Conservation (phyloP, 805 yeast genomes). For the Candida alai region DNA sequence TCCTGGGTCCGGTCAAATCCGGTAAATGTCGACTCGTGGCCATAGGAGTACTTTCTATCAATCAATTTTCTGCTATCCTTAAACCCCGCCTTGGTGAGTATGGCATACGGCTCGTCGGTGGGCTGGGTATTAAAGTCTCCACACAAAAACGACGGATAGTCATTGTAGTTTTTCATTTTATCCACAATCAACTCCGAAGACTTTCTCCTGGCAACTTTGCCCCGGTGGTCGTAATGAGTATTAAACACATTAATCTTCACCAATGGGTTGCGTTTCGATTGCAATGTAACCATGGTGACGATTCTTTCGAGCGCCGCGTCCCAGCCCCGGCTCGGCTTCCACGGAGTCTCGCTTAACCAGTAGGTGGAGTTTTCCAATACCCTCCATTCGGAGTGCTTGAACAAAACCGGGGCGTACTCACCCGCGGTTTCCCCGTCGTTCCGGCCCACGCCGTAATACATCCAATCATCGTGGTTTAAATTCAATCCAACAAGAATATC, state of each 20-base stretch:
- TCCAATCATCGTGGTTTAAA: conserved; percentile 20
- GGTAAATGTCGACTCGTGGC: conserved; percentile 43
- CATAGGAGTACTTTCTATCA: conserved; percentile 31
- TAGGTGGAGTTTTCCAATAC: conserved; percentile 27
- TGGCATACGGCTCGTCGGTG: conserved; percentile 35
- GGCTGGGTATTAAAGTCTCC: conserved; percentile 45
- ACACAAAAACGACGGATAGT: conserved; percentile 35
- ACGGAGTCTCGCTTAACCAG: conserved; percentile 41
- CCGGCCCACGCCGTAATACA: conserved; percentile 36
- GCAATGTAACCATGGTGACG: conserved; percentile 35
- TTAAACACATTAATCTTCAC: conserved; percentile 30
- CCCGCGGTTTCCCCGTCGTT: conserved; percentile 28
- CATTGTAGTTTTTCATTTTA: conserved; percentile 27
- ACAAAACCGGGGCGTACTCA: conserved; percentile 37
- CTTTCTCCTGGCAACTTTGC: conserved; percentile 31
- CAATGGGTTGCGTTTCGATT: conserved; percentile 25
- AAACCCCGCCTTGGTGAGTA: conserved; percentile 33
- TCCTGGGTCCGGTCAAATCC: conserved; percentile 40
- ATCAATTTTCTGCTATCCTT: conserved; percentile 35
- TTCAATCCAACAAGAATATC: conserved; percentile 29
- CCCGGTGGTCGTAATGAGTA: conserved; percentile 42
- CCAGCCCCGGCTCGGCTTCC: conserved; percentile 38
- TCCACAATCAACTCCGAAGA: conserved; percentile 32
- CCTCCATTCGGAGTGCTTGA: conserved; percentile 27
- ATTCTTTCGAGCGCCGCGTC: conserved; percentile 41